Evolutionary conservation across 1,284 basidiomycete genomes (phyloP).

Genomic region (Ganoderma lingzhi): DNA sequence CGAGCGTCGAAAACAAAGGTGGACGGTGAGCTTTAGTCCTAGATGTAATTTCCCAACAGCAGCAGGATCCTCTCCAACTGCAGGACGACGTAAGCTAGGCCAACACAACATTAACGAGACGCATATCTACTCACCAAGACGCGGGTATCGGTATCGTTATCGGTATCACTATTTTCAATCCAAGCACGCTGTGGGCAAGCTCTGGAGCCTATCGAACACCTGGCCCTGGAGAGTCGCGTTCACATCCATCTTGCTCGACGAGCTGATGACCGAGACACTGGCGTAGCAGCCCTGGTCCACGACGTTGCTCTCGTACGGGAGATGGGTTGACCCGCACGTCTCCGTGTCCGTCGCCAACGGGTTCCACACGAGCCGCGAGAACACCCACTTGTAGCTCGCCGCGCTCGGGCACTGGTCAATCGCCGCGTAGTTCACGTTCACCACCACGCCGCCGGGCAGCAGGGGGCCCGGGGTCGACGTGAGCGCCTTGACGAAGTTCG

Average conservation of each 20-base stretch:
- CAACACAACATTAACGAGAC: background rate
- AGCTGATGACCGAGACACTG: conserved; percentile 56
- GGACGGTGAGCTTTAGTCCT: background rate
- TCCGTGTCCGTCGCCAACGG: conserved; percentile 47
- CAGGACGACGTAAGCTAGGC: background rate
- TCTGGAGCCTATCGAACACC: conserved; percentile 47
- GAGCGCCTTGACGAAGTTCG: conserved; percentile 50
- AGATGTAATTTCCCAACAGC: background rate
- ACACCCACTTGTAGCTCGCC: conserved; percentile 52
- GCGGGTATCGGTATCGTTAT: background rate
- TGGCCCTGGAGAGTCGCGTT: conserved; percentile 49
- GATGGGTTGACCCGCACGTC: conserved; percentile 51
- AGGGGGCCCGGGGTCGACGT: conserved; percentile 42
- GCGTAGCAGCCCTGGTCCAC: conserved; percentile 51
- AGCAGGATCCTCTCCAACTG: background rate
- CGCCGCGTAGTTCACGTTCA: conserved; percentile 63
- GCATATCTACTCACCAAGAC: background rate
- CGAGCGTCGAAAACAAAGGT: background rate
- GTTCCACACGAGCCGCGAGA: conserved; percentile 50
- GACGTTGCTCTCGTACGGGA: conserved; percentile 53
- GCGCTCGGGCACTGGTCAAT: conserved; percentile 49
- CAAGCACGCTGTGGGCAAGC: conserved; percentile 20
- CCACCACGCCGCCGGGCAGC: conserved; percentile 50
- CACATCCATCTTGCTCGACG: conserved; percentile 55
- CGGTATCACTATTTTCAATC: background rate